Conservation (phyloP, 2,329 filamentous ascomycete species). For the Ophiostoma populinum region DNA sequence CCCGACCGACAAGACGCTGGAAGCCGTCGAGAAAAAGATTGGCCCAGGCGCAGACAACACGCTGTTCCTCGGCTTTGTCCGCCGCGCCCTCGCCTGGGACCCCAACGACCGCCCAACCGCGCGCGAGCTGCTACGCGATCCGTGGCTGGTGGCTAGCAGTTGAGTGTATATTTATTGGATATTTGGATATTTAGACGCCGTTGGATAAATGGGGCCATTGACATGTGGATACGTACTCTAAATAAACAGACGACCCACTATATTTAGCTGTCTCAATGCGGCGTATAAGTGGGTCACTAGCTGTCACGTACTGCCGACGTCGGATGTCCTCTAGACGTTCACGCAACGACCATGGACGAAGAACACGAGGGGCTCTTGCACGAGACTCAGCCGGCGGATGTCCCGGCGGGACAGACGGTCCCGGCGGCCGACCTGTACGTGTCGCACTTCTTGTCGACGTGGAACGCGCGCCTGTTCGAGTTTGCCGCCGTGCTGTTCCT, state of each 20-base stretch:
- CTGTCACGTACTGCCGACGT: no score
- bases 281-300: no score
- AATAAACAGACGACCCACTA: no score
- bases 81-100: neutral
- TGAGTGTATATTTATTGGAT: no score
- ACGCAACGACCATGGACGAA: neutral
- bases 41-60: neutral
- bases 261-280: no score
- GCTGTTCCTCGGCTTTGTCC: neutral
- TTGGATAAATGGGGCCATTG: no score
- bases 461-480: conserved; percentile 48
- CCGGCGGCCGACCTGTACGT: conserved; percentile 27
- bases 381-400: no score
- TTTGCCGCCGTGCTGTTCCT: conserved; percentile 44
- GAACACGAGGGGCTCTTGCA: no score
- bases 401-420: no score
- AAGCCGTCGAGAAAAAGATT: neutral
- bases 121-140: neutral
- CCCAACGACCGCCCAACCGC: neutral
- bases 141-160: neutral
- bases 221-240: no score
- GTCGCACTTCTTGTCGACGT: conserved; percentile 45
- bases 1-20: neutral
- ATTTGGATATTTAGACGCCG: no score
- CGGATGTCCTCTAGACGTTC: no score